Conservation (phyloP, 192 early-diverging fungal species). For the Chytriomyces sp. region DNA sequence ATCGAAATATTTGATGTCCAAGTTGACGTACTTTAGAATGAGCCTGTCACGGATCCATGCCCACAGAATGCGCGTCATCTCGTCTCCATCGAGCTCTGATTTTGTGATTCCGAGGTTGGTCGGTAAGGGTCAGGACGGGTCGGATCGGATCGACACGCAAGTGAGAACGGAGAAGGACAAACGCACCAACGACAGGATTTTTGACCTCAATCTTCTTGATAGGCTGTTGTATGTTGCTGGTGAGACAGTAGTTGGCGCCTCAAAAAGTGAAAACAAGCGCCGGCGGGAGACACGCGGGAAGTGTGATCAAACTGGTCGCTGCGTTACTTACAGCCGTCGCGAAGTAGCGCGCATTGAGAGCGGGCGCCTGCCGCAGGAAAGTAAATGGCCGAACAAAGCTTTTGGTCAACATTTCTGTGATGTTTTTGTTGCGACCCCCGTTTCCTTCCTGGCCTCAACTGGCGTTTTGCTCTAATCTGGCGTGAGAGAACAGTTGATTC, state of each 20-base stretch:
- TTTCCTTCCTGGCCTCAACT: no score
- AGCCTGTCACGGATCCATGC: slow-evolving; percentile 89
- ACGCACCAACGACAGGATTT: slow-evolving; percentile 84
- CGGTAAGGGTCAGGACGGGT: neutral
- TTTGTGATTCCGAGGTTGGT: no score
- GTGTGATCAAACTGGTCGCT: neutral
- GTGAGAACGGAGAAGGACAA: slow-evolving; percentile 14
- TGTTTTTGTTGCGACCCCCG: no score
- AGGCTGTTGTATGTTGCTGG: neutral
- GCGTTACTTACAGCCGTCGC: neutral
- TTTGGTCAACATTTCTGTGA: slow-evolving; percentile 1
- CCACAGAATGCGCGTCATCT: slow-evolving; percentile 99
- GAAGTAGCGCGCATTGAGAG: neutral
- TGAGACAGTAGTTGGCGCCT: neutral
- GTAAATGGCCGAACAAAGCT: neutral
- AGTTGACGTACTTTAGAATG: slow-evolving; percentile 82
- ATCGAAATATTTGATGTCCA: slow-evolving; percentile 73
- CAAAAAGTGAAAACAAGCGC: neutral
- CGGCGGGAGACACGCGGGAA: neutral
- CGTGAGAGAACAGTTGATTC: no score
- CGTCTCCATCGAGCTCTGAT: slow-evolving; percentile 88
- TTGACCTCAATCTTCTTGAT: slow-evolving; percentile 68
- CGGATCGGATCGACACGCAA: slow-evolving; percentile 26
- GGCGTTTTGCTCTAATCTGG: no score
- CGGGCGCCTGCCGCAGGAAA: neutral